These are phyloP conservation scores for Candida labiduridarum DNA, from an alignment of 1,139 yeast genomes.

Conservation along the genomic window DNA sequence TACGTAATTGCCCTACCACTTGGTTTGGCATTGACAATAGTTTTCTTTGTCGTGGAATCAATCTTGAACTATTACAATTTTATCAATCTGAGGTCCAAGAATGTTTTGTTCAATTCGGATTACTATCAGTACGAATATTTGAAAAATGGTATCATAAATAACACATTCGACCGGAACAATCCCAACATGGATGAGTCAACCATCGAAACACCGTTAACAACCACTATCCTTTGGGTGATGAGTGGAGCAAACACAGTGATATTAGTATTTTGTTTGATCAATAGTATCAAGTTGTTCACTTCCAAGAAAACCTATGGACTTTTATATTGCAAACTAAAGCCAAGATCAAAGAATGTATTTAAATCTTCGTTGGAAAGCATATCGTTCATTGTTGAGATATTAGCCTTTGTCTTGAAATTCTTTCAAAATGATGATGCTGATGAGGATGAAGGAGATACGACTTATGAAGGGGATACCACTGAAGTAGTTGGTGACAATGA, in stretches of 20 bases:
- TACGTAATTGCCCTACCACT: conserved; percentile 17
- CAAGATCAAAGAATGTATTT: conserved; percentile 40
- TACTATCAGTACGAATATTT: conserved; percentile 35
- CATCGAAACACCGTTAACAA: conserved; percentile 9
- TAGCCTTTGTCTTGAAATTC: conserved; percentile 11
- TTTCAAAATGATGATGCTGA: conserved; percentile 13
- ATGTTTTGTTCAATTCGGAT: conserved; percentile 17
- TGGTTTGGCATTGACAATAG: conserved; percentile 11
- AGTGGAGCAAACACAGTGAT: conserved; percentile 19
- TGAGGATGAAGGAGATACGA: conserved; percentile 11
- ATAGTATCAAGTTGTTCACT: conserved; percentile 32
- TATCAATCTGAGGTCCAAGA: conserved; percentile 16
- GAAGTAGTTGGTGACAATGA: conserved; percentile 27
- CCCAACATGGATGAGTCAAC: neutral
- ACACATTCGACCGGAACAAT: neutral
- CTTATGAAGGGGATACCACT: conserved; percentile 7
- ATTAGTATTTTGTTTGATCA: conserved; percentile 26
- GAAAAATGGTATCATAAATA: conserved; percentile 18
- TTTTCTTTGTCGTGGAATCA: conserved; percentile 9
- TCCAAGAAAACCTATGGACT: conserved; percentile 44
- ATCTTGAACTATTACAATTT: conserved; percentile 16
- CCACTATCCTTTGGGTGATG: conserved; percentile 24
- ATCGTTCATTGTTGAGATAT: conserved; percentile 11
- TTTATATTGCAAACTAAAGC: conserved; percentile 34
- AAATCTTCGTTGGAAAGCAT: conserved; percentile 13